Conservation (phyloP, 2,329 filamentous ascomycete genomes). For the Aspergillus flavus region DNA sequence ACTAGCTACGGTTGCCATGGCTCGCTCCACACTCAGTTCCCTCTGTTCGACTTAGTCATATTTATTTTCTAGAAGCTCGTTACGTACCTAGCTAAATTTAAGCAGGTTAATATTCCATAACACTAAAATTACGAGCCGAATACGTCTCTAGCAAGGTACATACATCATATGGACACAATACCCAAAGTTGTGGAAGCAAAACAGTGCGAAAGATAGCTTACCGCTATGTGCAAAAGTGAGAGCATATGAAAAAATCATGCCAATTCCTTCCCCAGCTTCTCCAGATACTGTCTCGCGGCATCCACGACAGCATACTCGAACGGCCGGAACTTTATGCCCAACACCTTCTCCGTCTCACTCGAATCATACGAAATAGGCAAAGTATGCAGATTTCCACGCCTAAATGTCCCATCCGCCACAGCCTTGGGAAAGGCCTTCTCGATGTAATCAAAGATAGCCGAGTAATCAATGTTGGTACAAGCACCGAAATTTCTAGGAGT, state of each 20-base stretch:
- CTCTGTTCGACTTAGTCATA: no score
- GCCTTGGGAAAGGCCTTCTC: background rate
- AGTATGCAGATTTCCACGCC: background rate
- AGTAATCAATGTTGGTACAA: background rate
- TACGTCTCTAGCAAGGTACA: no score
- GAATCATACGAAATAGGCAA: constrained; percentile 3
- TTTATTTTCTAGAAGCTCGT: no score
- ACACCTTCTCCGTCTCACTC: background rate
- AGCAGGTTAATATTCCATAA: no score
- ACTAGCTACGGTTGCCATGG: no score
- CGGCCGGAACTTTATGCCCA: background rate
- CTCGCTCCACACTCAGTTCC: no score
- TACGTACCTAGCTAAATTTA: no score
- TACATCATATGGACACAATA: no score
- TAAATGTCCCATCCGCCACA: background rate
- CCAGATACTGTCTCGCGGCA: constrained; percentile 1
- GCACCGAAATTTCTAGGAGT: background rate
- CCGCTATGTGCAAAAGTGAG: no score
- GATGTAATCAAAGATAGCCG: background rate
- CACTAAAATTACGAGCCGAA: no score
- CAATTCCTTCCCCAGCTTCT: constrained; percentile 1
- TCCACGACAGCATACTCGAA: constrained; percentile 5
- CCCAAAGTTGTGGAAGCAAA: no score
- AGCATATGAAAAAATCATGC: background rate
- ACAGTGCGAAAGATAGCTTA: no score